Conservation (phyloP, 2,329 filamentous ascomycete genomes). For the Fusarium sp. region DNA sequence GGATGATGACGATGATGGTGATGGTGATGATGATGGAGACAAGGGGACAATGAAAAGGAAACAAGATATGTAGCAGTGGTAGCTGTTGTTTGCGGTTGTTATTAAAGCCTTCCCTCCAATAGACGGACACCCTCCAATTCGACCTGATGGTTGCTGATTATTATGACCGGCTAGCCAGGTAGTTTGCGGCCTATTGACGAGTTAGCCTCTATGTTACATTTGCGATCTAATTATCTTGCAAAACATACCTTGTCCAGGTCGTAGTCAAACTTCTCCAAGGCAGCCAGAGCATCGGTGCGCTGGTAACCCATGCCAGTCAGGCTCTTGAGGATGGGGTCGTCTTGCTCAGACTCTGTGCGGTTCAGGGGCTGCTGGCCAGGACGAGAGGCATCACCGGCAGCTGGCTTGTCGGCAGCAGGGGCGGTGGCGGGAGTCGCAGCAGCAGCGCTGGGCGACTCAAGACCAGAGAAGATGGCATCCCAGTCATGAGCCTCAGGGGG, state of each 20-base stretch:
- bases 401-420: conserved; percentile 34
- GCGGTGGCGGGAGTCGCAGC: conserved; percentile 38
- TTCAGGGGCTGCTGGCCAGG: conserved; percentile 56
- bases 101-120: conserved; percentile 26
- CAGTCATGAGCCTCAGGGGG: conserved; percentile 78
- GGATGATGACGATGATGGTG: background rate
- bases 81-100: background rate
- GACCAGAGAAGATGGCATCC: conserved; percentile 91
- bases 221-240: background rate
- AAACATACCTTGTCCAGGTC: conserved; percentile 87
- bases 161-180: conserved; percentile 66
- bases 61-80: conserved; percentile 32
- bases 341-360: conserved; percentile 81
- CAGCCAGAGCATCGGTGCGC: conserved; percentile 77
- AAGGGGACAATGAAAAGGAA: conserved; percentile 22
- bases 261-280: conserved; percentile 95
- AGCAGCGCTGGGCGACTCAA: conserved; percentile 68
- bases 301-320: conserved; percentile 91
- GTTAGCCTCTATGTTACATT: background rate
- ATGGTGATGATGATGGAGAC: background rate
- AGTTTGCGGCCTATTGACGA: conserved; percentile 62
- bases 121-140: conserved; percentile 11
- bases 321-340: conserved; percentile 91
- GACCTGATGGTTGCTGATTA: conserved; percentile 16
- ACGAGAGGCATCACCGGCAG: conserved; percentile 23